Evolutionary conservation across 163 green algal species (phyloP), one percentile per base, ranked within the genome.

Genomic region (Scenedesmus sp.): DNA sequence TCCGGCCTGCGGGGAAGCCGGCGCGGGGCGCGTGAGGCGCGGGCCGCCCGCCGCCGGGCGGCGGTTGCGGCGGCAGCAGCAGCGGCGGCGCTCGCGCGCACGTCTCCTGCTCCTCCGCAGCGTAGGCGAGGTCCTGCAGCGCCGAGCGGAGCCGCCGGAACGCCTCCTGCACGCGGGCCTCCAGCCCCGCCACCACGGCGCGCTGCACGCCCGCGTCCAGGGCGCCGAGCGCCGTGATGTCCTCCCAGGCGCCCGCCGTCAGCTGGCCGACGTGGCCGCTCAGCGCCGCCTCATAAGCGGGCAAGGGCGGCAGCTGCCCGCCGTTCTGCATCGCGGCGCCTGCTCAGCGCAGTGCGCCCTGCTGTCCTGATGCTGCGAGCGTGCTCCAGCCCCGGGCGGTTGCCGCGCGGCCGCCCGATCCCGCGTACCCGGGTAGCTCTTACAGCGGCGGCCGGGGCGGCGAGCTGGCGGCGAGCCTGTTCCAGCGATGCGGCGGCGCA

Each of bases 1-100:
- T 89, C 85, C 0, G 83, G 80, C 63, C 88, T 93, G 88, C 75
- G 58, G 15, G 5, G 11, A 47, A 60, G 1, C 9, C 34, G 51
- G 34, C 11, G 34, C 31, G 7, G 24, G 11, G 4, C 7, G 42
- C 10, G 18, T 56, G 6, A 70, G 15, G 15, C 57, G 15, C 29
- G 24, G 4, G 26, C n/a, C 14, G 17, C 60, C 60, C 48, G 36
- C 11, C 2, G 11, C 14, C 28, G 28, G 33, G 60, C 28, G 47
- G n/a, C 65, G 47, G 3, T 29, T 42, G 15, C n/a, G n/a, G 9
- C 34, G 39, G 39, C 45, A 36, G 44, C 28, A 13, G 18, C 60
- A 53, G 18, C 33, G 15, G 31, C 36, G 53, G 39, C 22, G 2
- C 14, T 18, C 18, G 47, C 17, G 48, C 74, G 75, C 29, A 77